Evolutionary conservation across 106 monocot species (phyloP).

Genomic region (Dendrobium nobile): DNA sequence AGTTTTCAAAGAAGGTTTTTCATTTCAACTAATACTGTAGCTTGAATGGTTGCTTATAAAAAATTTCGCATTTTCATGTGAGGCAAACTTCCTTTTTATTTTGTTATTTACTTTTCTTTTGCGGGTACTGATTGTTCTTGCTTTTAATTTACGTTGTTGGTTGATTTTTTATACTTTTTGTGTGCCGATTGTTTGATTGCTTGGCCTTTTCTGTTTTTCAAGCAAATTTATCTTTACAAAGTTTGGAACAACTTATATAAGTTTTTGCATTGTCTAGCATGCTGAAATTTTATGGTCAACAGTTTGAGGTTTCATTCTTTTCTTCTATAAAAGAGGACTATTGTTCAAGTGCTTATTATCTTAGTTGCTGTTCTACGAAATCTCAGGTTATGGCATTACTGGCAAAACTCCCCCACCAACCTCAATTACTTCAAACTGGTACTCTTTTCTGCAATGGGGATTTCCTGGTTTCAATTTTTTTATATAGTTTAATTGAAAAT

Average conservation of each 20-base stretch:
- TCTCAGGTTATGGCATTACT: constrained; percentile 68
- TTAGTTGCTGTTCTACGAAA: neutral
- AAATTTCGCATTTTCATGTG: neutral
- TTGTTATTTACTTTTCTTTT: too few relatives aligned
- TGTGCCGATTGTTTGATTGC: neutral
- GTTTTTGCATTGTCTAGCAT: neutral
- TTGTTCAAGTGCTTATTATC: neutral
- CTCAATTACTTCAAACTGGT: constrained; percentile 77
- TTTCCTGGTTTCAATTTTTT: neutral
- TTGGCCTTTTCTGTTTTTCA: neutral
- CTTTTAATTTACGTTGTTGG: neutral
- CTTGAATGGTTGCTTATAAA: neutral
- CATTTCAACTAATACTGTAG: neutral
- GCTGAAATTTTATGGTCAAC: neutral
- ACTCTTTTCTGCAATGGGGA: constrained; percentile 1
- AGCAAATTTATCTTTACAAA: neutral
- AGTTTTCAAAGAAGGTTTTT: too few relatives aligned
- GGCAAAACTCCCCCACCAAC: constrained; percentile 71
- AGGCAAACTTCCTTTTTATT: neutral
- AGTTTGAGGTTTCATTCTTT: neutral
- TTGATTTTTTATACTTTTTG: neutral
- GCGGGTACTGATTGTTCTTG: neutral
- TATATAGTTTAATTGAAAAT: neutral
- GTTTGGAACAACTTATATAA: neutral
- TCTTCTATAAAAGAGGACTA: neutral